A percentile compares a stretch with the other conserved stretches of the same genome.
These are phyloP conservation scores for Fusarium armeniacum DNA, from an alignment of 2,329 filamentous ascomycete species.

Conservation along the genomic window DNA sequence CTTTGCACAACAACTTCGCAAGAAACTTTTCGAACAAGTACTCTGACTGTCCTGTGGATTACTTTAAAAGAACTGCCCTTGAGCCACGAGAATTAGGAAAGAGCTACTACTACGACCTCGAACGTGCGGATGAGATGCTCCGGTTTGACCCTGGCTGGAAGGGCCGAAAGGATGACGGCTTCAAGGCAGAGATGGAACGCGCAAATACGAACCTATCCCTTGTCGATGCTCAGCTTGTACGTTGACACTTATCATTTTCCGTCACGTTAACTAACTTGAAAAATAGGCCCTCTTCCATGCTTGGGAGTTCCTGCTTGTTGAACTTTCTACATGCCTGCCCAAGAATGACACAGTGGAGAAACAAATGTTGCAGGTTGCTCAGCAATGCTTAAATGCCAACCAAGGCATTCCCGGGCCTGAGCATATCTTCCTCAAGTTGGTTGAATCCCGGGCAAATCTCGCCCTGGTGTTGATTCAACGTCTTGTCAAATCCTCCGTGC, in stretches of 20 bases:
- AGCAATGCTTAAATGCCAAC: constrained; percentile 84
- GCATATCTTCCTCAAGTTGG: constrained; percentile 83
- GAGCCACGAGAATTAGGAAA: constrained; percentile 75
- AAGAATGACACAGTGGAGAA: constrained; percentile 69
- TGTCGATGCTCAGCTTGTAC: constrained; percentile 90
- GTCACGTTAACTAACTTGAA: constrained; percentile 35
- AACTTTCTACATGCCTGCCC: constrained; percentile 78
- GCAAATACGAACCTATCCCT: constrained; percentile 93
- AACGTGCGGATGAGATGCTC: constrained; percentile 81
- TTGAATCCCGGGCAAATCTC: constrained; percentile 82
- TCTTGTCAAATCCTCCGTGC: constrained; percentile 72
- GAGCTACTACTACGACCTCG: constrained; percentile 87
- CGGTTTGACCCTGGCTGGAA: constrained; percentile 83
- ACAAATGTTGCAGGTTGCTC: constrained; percentile 80
- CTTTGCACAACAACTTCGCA: constrained; percentile 86
- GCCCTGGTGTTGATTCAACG: constrained; percentile 86
- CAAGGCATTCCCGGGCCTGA: constrained; percentile 79
- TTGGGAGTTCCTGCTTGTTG: constrained; percentile 89
- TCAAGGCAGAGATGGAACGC: constrained; percentile 83
- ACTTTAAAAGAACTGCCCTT: constrained; percentile 83
- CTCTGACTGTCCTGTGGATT: constrained; percentile 76
- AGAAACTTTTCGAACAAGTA: constrained; percentile 88
- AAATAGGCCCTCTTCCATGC: constrained; percentile 83
- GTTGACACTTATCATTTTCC: constrained; percentile 55
- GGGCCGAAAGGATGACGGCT: constrained; percentile 77